Percentiles rank a stretch among this genome's conserved stretches.
These are phyloP conservation scores for Ophiostoma sp. DNA, from an alignment of 2,329 filamentous ascomycete genomes.

Conservation along the genomic window DNA sequence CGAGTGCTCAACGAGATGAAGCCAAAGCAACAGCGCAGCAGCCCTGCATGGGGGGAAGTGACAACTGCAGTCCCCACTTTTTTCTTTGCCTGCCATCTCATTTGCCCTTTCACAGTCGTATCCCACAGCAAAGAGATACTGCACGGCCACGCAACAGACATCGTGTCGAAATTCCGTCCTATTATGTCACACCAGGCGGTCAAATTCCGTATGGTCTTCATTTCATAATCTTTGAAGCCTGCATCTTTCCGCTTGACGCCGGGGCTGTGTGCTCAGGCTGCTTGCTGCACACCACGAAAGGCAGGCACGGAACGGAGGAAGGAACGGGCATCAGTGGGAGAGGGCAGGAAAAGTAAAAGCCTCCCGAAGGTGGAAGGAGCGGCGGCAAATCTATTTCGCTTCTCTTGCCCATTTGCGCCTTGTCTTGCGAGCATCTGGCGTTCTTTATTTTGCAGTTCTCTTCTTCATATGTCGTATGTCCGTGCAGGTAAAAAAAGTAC, in stretches of 20 bases:
- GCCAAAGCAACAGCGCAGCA: neutral
- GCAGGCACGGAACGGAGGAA: neutral
- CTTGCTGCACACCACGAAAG: neutral
- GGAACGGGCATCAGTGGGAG: neutral
- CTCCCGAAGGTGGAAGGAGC: neutral
- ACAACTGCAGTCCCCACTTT: neutral
- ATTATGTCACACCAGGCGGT: neutral
- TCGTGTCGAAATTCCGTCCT: neutral
- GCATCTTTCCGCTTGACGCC: neutral
- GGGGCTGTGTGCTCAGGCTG: neutral
- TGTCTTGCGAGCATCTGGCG: neutral
- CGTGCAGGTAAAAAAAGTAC: too few species aligned
- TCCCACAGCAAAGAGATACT: neutral
- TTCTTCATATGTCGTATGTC: too few species aligned
- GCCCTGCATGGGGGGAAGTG: neutral
- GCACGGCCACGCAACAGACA: neutral
- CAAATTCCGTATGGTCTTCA: neutral
- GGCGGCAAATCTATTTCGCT: constrained; percentile 2
- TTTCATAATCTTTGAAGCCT: neutral
- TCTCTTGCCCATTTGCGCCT: neutral
- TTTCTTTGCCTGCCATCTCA: neutral
- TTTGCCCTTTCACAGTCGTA: neutral
- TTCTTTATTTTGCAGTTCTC: neutral
- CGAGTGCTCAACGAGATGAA: neutral
- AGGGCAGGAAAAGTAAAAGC: neutral